A percentile compares a stretch with the other conserved stretches of the same genome.
These are phyloP conservation scores for Bolboschoenoplectus hybrid DNA, from an alignment of 202 grass and related monocot species.

Conservation along the genomic window DNA sequence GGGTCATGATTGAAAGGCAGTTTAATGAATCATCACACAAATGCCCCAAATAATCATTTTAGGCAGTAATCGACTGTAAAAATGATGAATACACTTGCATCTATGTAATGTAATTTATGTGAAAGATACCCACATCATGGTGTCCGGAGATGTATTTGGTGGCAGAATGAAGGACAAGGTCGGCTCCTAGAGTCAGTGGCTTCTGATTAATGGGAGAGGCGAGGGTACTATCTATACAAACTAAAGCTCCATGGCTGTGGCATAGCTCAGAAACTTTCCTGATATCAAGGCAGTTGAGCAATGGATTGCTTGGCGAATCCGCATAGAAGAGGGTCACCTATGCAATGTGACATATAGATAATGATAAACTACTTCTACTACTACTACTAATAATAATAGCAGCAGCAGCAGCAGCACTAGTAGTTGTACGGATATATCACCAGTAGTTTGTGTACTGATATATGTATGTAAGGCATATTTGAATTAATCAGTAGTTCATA, in stretches of 20 bases:
- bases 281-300: constrained; percentile 65
- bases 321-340: constrained; percentile 65
- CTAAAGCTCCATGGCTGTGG: constrained; percentile 59
- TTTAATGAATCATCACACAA: no score
- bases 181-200: constrained; percentile 59
- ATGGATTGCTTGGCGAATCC: constrained; percentile 70
- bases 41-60: background rate
- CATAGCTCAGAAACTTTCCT: constrained; percentile 47
- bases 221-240: constrained; percentile 77
- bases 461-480: no score
- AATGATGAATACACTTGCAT: background rate
- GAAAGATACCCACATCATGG: constrained; percentile 51
- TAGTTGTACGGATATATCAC: no score
- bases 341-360: background rate
- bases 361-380: background rate
- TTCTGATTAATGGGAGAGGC: constrained; percentile 76
- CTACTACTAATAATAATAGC: no score
- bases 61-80: background rate
- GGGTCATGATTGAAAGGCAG: no score
- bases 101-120: background rate
- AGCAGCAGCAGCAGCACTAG: no score
- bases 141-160: constrained; percentile 80
- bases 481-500: no score
- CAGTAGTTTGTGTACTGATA: no score
- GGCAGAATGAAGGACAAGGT: constrained; percentile 69